Base-by-base conservation (phyloP, 257 asterid species). In the Solanum etuberosum region DNA sequence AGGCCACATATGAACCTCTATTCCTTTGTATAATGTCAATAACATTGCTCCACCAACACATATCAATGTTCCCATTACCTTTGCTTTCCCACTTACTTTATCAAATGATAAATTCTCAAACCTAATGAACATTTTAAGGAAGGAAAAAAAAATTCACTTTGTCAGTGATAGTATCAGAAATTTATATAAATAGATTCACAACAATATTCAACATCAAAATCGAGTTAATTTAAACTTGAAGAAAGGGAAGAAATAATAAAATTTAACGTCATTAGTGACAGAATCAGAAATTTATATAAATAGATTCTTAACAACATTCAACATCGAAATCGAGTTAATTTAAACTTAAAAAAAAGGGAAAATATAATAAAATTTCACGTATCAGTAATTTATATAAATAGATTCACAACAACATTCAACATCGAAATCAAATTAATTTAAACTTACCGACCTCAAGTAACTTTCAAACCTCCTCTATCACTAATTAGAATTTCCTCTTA, bases 1-100 rank as follows among this genome's bases (percentile, higher is more conserved):
- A 42, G 85, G 38, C 90, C 87, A 84, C 31, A 88, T 43, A 16
- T 88, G 88, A 23, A 88, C 73, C 46, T 88, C 87, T 32, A 54
- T 18, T n/a, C 90, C 90, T 84, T 40, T 68, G 65, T 88, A 88
- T 12, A 88, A 15, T 43, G 90, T 88, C 40, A 88, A 86, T 38
- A 88, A 10, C 90, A 88, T 88, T 34, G 90, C 90, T 71, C 90
- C 90, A 29, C 90, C 77, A 71, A 88, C 74, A 84, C 90, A 88
- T 72, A 88, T 82, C n/a, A 88, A 21, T 23, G 90, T 88, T 2
- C 90, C 90, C 43, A 73, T 23, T 73, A 65, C 88, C 32, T 88
- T 88, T 7, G 90, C 90, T 85, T 88, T 88, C 5, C 90, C 90
- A 74, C 90, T 88, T 32, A 29, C 34, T 74, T 85, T 84, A 4